Evolutionary conservation across 163 green algal species (phyloP), one percentile per base, ranked within the genome.

Genomic region (Volvox carteri): DNA sequence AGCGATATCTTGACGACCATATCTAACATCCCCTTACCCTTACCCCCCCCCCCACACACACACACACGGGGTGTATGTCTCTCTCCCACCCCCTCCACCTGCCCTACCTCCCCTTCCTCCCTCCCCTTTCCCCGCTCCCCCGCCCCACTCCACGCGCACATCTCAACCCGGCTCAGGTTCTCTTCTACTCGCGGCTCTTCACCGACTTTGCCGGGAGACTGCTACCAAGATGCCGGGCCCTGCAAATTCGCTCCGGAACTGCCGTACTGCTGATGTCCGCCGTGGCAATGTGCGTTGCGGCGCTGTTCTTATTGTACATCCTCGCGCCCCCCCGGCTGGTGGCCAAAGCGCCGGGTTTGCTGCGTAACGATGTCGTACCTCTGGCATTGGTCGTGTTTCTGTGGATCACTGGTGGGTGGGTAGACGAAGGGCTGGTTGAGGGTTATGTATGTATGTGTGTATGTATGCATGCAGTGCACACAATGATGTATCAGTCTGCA

Each of bases 131-230:
- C 50, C 50, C 8, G n/a, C 33, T 39, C 37, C 14, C 12, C 19
- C n/a, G n/a, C n/a, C n/a, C n/a, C n/a, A n/a, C n/a, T n/a, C n/a
- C n/a, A n/a, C n/a, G n/a, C n/a, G n/a, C n/a, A n/a, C n/a, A n/a
- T n/a, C n/a, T n/a, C n/a, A n/a, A n/a, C n/a, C n/a, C n/a, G n/a
- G 23, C 33, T 30, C 92, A 96, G 94, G 90, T 93, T 28, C 91
- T 97, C 16, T 98, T 98, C 92, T 98, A 97, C 75, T 75, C 79
- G 0, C 92, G 95, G 54, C 94, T 98, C 60, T 94, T 97, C 78
- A 92, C 93, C 1, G 95, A 98, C 85, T 78, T 97, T 16, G 37
- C 92, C 4, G 96, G 96, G 33, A 93, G 96, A 11, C 92, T 96
- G 76, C 74, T 95, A 42, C 96, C 96, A 0, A 92, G 95, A 19